Evolutionary conservation across 805 yeast species (phyloP), one percentile per base, ranked within the genome.

Genomic region (Pichia ethanolica): DNA sequence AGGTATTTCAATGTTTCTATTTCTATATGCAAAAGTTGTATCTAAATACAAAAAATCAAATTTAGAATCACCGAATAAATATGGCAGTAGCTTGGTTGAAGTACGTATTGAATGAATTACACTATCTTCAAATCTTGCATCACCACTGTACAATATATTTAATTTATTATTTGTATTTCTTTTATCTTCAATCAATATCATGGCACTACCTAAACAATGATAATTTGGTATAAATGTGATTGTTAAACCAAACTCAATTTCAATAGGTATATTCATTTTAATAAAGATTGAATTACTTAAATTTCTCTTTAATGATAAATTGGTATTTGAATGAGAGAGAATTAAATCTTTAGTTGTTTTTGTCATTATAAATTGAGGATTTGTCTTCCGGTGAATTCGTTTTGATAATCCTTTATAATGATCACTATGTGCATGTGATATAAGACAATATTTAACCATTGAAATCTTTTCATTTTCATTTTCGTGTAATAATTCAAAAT

Each of bases 181-280:
- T n/a, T 20, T 30, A 34, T 35, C 46, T 26, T 35, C 38, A 12
- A 44, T 2, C 26, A 59, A 44, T n/a, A 56, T 47, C 55, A 55
- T 56, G 3, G 34, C 49, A 7, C 60, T 55, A 5, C 61, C 61
- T 14, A 58, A 12, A 38, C 60, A 59, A 40, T 59, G 58, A 34
- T 50, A 57, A 35, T 50, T 53, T 0, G 60, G 58, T 14, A 58
- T 56, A 37, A 57, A 46, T 3, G 53, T 52, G 28, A 50, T 41
- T 5, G 33, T 35, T 6, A 56, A 30, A 2, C 35, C 26, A 4
- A 11, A 13, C 10, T 51, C 53, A 5, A 52, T 13, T 11, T n/a
- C n/a, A 10, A 35, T n/a, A 13, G 46, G 13, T 32, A 44, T 27
- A 35, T 52, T 39, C 25, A 52, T 34, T 3, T 30, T 3, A 12